Evolutionary conservation across 78 protist species (phyloP), one percentile per base, ranked within the genome.

Genomic region (Dictyostelium brefeldianum): DNA sequence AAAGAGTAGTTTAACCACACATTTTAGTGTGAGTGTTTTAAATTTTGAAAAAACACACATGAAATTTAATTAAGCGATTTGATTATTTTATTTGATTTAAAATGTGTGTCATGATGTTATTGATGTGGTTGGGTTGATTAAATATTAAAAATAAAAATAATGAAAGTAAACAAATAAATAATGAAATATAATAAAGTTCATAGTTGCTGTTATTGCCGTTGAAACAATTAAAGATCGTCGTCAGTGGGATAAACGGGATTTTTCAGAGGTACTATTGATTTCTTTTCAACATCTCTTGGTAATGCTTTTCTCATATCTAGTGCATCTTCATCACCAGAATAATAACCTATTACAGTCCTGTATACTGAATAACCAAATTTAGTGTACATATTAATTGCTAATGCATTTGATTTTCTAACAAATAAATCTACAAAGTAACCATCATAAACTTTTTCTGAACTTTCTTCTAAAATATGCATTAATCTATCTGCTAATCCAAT

Each of bases 361-460:
- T 97, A 99, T 8, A 97, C 75, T 36, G 84, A 27, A 84, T 99
- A 98, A 22, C 99, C 99, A 20, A 97, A 64, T 57, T 91, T 84
- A 29, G 51, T 22, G 81, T 98, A 98, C 98, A 98, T 97, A 67
- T 47, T 50, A 17, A 98, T 95, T 1, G 99, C 99, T 8, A 98
- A 94, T 22, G 67, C 75, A 80, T 99, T 99, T 84, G 98, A 89
- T 59, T 48, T 90, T 29, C 99, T 96, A 18, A 99, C 99, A 46
- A 97, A 99, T 1, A 99, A 84, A 89, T 99, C 99, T 9, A 99
- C 99, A 78, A 99, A 99, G 77, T 96, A 99, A 20, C 98, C 97
- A 69, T 95, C 46, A 89, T 97, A 80, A 10, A 78, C 27, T 46
- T 95, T 51, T 78, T 97, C 98, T 0, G 99, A 95, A 5, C 96